Base-by-base conservation (phyloP, 2,329 filamentous ascomycete genomes). In the Amphichorda felina region DNA sequence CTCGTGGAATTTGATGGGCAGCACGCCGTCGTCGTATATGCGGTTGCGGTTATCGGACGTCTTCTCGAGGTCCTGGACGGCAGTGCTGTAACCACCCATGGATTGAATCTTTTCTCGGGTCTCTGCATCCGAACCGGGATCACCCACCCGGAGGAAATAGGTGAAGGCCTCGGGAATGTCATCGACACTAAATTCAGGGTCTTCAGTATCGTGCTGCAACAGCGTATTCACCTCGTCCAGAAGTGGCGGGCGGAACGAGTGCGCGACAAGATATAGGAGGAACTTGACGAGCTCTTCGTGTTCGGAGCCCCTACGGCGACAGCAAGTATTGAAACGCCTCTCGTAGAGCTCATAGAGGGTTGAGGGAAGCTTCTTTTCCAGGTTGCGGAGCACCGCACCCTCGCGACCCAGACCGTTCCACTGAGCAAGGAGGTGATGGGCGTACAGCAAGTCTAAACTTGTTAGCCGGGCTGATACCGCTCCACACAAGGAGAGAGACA, bases 351-450 rank as follows among this genome's bases (percentile, higher is more conserved):
- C 48, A 21, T 52, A 27, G 2, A 52, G 44, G 0, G 36, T 41
- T 1, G 43, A 38, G 4, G 57, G 46, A 2, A 50, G 29, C 0
- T 44, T 36, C 14, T 48, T 44, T 0, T 48, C 40, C 0, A 60
- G 35, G 2, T 46, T 38, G n/a, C 51, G 45, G 2, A 57, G 41
- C 1, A 56, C 48, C 0, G 53, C 50, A 5, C 50, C 47, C 34
- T 59, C 55, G 0, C 56, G 49, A 2, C 51, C 50, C 1, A 60
- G 41, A 7, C 44, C 39, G 7, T 54, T 45, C 4, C 60, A 40
- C 0, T 51, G 42, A 6, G 40, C 29, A 0, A 61, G 44, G 18
- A 59, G 45, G n/a, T 59, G 54, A 17, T 60, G 50, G 0, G 51
- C 50, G 22, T 59, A 60, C 1, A 59, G 45, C 43, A 61, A 49